Conservation (phyloP, 805 yeast species). For the Candida jianshihensis region DNA sequence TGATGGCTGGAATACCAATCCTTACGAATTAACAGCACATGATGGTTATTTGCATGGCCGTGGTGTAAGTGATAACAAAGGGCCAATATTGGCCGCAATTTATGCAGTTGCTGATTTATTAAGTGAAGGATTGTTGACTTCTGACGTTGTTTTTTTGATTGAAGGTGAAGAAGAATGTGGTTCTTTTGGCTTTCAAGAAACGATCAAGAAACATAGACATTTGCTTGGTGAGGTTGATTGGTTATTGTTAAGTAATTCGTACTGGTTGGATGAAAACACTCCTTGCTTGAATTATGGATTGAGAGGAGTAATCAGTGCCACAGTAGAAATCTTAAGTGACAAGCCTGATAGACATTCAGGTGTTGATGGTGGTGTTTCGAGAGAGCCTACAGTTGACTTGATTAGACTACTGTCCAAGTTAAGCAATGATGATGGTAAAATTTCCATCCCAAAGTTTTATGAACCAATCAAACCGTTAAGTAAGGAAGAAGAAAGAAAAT, state of each 20-base stretch:
- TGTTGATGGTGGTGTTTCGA: slow-evolving; percentile 86
- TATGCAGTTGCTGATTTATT: slow-evolving; percentile 76
- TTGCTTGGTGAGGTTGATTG: slow-evolving; percentile 75
- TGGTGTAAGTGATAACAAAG: slow-evolving; percentile 93
- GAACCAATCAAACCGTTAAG: slow-evolving; percentile 56
- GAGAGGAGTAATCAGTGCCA: slow-evolving; percentile 81
- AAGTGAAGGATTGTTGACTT: slow-evolving; percentile 41
- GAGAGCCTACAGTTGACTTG: slow-evolving; percentile 87
- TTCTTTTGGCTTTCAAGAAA: slow-evolving; percentile 73
- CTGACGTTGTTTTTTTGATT: slow-evolving; percentile 75
- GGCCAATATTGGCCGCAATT: slow-evolving; percentile 82
- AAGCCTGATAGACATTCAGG: slow-evolving; percentile 92
- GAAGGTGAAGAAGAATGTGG: slow-evolving; percentile 98
- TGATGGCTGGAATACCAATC: slow-evolving; percentile 69
- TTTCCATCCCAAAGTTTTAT: slow-evolving; percentile 63
- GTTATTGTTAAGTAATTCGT: slow-evolving; percentile 84
- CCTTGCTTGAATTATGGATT: slow-evolving; percentile 95
- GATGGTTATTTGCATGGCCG: slow-evolving; percentile 87
- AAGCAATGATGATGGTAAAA: slow-evolving; percentile 46
- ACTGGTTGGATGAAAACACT: slow-evolving; percentile 83
- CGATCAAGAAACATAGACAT: slow-evolving; percentile 43
- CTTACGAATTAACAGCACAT: slow-evolving; percentile 65
- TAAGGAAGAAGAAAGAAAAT: slow-evolving; percentile 50
- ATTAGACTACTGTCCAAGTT: slow-evolving; percentile 64
- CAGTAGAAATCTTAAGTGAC: slow-evolving; percentile 64